A percentile compares a stretch with the other conserved stretches of the same genome.
These are phyloP conservation scores for Nematocida sp. DNA, from an alignment of 371 early-diverging fungal genomes.

Conservation along the genomic window DNA sequence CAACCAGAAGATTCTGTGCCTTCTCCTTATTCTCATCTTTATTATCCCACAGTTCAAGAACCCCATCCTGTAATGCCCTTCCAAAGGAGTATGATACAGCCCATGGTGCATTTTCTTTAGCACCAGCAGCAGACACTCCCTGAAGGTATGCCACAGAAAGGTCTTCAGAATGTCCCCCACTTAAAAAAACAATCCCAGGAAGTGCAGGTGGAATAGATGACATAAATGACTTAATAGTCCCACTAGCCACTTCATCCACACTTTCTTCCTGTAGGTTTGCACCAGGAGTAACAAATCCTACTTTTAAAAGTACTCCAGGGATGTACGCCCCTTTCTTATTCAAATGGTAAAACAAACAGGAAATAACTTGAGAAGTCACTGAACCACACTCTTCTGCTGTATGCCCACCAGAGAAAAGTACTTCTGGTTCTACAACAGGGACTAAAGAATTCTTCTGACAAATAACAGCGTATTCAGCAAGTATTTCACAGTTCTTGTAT, in stretches of 20 bases:
- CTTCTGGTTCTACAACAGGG: constrained; percentile 76
- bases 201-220: constrained; percentile 73
- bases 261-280: constrained; percentile 69
- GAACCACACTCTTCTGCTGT: constrained; percentile 71
- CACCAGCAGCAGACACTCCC: constrained; percentile 69
- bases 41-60: constrained; percentile 73
- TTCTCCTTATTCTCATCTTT: constrained; percentile 71
- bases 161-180: constrained; percentile 74
- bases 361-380: constrained; percentile 71
- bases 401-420: constrained; percentile 74
- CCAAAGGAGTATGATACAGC: constrained; percentile 74
- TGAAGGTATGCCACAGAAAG: constrained; percentile 73
- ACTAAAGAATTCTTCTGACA: constrained; percentile 73
- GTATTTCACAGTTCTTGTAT: constrained; percentile 73
- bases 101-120: constrained; percentile 70
- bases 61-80: constrained; percentile 73
- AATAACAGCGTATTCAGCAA: constrained; percentile 74
- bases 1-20: constrained; percentile 70
- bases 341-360: constrained; percentile 72
- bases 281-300: constrained; percentile 74
- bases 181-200: constrained; percentile 74
- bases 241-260: constrained; percentile 71
- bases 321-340: constrained; percentile 72
- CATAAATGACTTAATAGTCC: constrained; percentile 72
- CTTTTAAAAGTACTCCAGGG: constrained; percentile 74